Conservation (phyloP, 2,329 filamentous ascomycete species). For the Cadophora gregata region DNA sequence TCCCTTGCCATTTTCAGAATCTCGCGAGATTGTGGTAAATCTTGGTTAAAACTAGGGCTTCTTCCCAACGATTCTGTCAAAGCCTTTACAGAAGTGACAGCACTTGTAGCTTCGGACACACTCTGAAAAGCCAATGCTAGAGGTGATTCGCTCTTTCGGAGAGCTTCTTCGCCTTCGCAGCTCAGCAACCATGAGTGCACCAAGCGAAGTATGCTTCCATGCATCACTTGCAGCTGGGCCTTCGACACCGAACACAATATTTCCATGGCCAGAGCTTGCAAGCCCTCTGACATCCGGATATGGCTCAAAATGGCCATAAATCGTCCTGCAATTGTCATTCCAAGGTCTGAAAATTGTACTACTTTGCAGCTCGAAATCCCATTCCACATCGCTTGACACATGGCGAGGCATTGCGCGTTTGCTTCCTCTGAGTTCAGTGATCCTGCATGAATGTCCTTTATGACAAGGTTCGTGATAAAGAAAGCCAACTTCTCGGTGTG, state of each 20-base stretch:
- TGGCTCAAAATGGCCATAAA: slow-evolving; percentile 31
- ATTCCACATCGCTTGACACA: slow-evolving; percentile 39
- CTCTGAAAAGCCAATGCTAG: neutral
- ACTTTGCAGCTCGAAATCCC: slow-evolving; percentile 38
- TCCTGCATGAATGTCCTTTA: slow-evolving; percentile 21
- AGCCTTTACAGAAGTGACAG: neutral
- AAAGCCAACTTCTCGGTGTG: slow-evolving; percentile 30
- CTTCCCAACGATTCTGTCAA: neutral
- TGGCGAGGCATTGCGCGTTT: slow-evolving; percentile 23
- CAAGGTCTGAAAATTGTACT: slow-evolving; percentile 31
- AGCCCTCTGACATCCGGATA: slow-evolving; percentile 27
- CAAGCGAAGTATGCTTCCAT: slow-evolving; percentile 24
- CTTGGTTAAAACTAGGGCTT: neutral
- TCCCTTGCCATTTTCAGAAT: slow-evolving; percentile 5
- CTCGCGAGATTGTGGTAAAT: neutral
- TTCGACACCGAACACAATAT: slow-evolving; percentile 33
- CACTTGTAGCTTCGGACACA: slow-evolving; percentile 4
- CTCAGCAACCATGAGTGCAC: slow-evolving; percentile 21
- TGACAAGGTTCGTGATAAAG: slow-evolving; percentile 23
- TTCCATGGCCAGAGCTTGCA: slow-evolving; percentile 30
- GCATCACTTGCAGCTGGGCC: slow-evolving; percentile 31
- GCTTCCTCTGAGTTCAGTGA: slow-evolving; percentile 11
- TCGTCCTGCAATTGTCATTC: slow-evolving; percentile 23
- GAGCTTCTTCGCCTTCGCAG: neutral
- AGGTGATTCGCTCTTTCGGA: neutral